Percentiles rank a stretch among this genome's conserved stretches.
Conservation (phyloP, 2,329 filamentous ascomycete genomes). For the Microsporum audouinii region DNA sequence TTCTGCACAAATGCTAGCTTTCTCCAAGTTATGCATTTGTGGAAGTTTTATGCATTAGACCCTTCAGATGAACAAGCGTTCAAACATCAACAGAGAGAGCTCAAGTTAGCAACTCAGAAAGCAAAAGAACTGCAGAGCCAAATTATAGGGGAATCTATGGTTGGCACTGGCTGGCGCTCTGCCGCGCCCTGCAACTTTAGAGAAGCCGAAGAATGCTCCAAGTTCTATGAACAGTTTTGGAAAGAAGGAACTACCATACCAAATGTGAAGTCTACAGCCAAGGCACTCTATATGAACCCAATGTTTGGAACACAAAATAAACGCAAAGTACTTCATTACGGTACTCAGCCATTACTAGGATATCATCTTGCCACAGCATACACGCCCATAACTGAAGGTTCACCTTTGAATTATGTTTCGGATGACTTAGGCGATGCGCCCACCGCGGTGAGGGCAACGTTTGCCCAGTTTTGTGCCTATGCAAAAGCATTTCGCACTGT, state of each 20-base stretch:
- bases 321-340: constrained; percentile 36
- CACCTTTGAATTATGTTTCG: constrained; percentile 25
- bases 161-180: constrained; percentile 14
- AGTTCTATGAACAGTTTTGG: constrained; percentile 21
- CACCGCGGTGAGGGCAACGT: constrained; percentile 9
- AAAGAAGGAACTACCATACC: constrained; percentile 17
- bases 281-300: constrained; percentile 23
- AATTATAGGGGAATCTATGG: background rate
- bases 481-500: constrained; percentile 14
- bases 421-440: background rate
- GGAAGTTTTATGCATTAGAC: constrained; percentile 26
- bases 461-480: constrained; percentile 19
- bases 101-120: background rate
- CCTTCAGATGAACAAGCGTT: background rate
- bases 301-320: constrained; percentile 35
- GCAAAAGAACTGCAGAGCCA: constrained; percentile 16
- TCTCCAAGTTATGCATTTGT: constrained; percentile 23
- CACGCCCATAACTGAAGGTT: constrained; percentile 28
- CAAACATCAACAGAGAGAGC: constrained; percentile 3
- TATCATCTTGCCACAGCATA: constrained; percentile 47
- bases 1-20: constrained; percentile 43
- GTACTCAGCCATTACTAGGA: constrained; percentile 42
- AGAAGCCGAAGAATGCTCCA: constrained; percentile 9
- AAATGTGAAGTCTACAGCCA: constrained; percentile 10
- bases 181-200: constrained; percentile 19